Evolutionary conservation across 225 moss, liverwort and hornwort species (phyloP), one percentile per base, ranked within the genome.

Genomic region (Pseudoscleropodium purum): DNA sequence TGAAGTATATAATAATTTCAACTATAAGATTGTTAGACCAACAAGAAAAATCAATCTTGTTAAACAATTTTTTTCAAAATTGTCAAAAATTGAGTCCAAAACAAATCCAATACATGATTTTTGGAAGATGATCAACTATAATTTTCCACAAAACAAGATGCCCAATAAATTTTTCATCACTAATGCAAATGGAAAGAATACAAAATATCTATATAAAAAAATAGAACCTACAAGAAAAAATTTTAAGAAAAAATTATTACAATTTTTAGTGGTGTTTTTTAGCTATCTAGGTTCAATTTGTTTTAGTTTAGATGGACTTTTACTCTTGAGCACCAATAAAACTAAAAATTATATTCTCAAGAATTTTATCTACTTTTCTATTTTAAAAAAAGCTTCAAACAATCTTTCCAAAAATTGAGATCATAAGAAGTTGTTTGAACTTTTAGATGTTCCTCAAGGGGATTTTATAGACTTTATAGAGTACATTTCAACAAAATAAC

Each of bases 11-110:
- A 43, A 70, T 70, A 39, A 24, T 25, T 39, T 4, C 13, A 24
- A 13, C 0, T 0, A 1, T 65, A 9, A 65, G 11, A 67, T 20
- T 11, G 0, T 41, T n/a, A 21, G 6, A 59, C 15, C 9, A 41
- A 15, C 5, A 26, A 72, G 0, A 5, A 72, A 26, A 41, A 0
- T 27, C 5, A 43, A 16, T 2, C 9, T 0, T 15, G 2, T 8
- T 9, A 2, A 43, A 15, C 9, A 23, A 13, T 24, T 70, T 39
- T n/a, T 59, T 41, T 5, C 3, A 15, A 26, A 41, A 41, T 26
- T 43, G 15, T 73, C 43, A 27, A 43, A 43, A 72, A 5, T 15
- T 9, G 16, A 73, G 3, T 41, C 9, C 3, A 9, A 72, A 15
- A 5, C 27, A 43, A 27, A 15, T 26, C 26, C 15, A 72, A 14